These are phyloP conservation scores for Aegilops bicornis DNA, from an alignment of 176 grass and related monocot genomes.

Conservation along the genomic window DNA sequence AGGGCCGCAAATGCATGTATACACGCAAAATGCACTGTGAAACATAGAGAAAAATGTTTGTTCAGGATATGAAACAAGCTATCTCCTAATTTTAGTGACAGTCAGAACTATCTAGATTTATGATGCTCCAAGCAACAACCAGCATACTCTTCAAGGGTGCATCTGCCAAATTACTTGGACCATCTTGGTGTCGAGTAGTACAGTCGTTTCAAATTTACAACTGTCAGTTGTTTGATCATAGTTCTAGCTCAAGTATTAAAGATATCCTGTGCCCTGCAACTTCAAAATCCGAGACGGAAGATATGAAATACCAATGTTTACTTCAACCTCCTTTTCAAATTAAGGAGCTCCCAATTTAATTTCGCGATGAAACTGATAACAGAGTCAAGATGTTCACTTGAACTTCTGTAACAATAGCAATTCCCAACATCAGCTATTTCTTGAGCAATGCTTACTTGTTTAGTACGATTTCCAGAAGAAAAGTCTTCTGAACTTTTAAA, in stretches of 20 bases:
- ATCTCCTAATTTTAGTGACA: not conserved
- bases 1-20: not conserved
- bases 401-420: not conserved
- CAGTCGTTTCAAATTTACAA: not conserved
- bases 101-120: not conserved
- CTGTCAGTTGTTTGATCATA: not conserved
- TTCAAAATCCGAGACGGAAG: not conserved
- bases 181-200: not conserved
- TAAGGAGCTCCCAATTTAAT: not conserved
- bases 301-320: not conserved
- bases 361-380: not conserved
- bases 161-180: not conserved
- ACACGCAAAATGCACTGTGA: not conserved
- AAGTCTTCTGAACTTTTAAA: not conserved
- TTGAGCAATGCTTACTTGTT: not conserved
- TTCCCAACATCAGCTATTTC: not conserved
- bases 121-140: not conserved
- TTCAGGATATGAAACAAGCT: not conserved
- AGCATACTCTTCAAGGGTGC: too few relatives aligned
- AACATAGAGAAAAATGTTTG: not conserved
- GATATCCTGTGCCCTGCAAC: not conserved
- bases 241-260: not conserved
- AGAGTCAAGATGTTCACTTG: not conserved
- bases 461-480: not conserved
- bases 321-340: not conserved